Evolutionary conservation across 2,329 filamentous ascomycete species (phyloP), one percentile per base, ranked within the genome.

Genomic region (Phyllosticta ampelicida): DNA sequence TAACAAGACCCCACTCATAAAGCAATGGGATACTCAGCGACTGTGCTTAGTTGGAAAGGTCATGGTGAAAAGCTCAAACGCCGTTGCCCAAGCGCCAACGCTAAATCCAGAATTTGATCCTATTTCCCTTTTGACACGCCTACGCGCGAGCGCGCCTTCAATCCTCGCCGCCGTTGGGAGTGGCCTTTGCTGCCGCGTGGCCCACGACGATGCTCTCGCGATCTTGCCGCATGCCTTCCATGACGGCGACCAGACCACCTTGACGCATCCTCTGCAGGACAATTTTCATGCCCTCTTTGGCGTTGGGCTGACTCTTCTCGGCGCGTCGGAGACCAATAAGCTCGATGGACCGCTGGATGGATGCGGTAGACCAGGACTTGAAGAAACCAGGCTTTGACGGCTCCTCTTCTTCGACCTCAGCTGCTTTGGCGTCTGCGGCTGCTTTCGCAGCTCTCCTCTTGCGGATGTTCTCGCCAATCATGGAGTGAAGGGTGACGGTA

Each of bases 271-370:
- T 78, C 71, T 90, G 86, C 20, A 94, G 77, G 9, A 94, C 88
- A 44, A 91, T 82, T 59, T 82, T 84, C 89, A 94, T 92, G 53
- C 89, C 89, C 69, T 91, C 86, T 54, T 86, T 84, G 64, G 87
- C 89, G 75, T 91, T 91, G 55, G 86, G 84, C 65, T 92, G 80
- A 68, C 89, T 87, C 65, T 87, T 86, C 63, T 86, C 82, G 5
- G 89, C 90, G 68, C 89, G 86, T 67, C 84, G 86, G 48, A 88
- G 84, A 10, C 87, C 87, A 61, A 92, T 85, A 56, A 81, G 81
- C 74, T 94, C 89, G 66, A 94, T 91, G 66, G 85, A 89, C 63
- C 86, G 78, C 70, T 91, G 86, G 51, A 92, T 81, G n/a, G 86
- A 81, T 49, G 80, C 82, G 16, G 86, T 82, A 13, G 86, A 85